Percentiles rank a stretch among this genome's conserved stretches.
phyloP scores from a whole-genome alignment of 371 early-diverging fungal genomes.

The Enteropsectra breve region DNA sequence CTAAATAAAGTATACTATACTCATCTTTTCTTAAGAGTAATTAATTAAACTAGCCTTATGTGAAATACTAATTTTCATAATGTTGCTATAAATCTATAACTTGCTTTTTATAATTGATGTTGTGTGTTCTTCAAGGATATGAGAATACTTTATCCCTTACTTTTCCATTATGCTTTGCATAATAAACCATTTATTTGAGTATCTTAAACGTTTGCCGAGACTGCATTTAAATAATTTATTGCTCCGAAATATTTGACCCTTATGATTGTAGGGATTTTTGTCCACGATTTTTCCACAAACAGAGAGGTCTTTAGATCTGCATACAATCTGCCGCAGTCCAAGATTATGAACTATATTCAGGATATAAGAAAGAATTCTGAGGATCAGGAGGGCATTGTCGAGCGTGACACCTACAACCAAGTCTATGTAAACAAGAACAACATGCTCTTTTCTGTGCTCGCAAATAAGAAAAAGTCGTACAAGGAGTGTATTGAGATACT shows the following conservation, averaged over 20 bases:
- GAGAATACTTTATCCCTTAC: too few relatives aligned
- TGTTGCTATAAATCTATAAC: too few relatives aligned
- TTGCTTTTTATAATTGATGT: too few relatives aligned
- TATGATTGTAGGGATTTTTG: slow-evolving; percentile 48
- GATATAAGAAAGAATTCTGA: slow-evolving; percentile 21
- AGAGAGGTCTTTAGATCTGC: slow-evolving; percentile 24
- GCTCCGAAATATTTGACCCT: slow-evolving; percentile 1
- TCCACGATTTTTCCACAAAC: slow-evolving; percentile 13
- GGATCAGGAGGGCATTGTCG: slow-evolving; percentile 17
- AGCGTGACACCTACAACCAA: slow-evolving; percentile 34
- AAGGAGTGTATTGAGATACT: slow-evolving; percentile 17
- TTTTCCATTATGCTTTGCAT: too few relatives aligned
- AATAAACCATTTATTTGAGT: too few relatives aligned
- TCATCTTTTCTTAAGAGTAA: too few relatives aligned
- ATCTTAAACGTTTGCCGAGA: too few relatives aligned
- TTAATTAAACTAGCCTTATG: too few relatives aligned
- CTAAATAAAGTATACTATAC: too few relatives aligned
- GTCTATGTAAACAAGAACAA: slow-evolving; percentile 12
- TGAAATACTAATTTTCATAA: too few relatives aligned
- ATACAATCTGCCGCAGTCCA: slow-evolving; percentile 5
- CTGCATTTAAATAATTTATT: too few relatives aligned
- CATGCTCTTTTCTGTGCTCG: slow-evolving; percentile 18
- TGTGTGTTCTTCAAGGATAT: too few relatives aligned
- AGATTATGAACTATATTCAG: slow-evolving; percentile 32
- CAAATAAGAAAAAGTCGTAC: slow-evolving; percentile 5